Base-by-base conservation (phyloP, 2,329 filamentous ascomycete genomes). In the Xylariaceae sp. region DNA sequence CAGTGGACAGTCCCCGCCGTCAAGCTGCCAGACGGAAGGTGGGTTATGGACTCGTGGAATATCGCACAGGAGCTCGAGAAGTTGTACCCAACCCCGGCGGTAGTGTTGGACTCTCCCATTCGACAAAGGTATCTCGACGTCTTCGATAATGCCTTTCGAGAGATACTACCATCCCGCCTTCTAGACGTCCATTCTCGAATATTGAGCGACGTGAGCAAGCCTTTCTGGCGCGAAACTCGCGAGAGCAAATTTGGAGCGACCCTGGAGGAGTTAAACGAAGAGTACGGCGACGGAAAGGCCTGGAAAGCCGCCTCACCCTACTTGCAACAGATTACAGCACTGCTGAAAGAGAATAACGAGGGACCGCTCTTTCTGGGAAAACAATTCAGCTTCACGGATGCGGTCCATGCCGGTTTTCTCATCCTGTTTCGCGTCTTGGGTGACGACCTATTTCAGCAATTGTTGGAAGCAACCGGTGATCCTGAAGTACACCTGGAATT, bases 281-380 rank as follows among this genome's bases (percentile, higher is more conserved):
- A 77, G 40, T 61, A 73, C n/a, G 78, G 76, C 1, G 78, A 76
- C 1, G 77, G 81, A 7, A 54, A 68, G 26, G 74, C 73, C 0
- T 87, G 78, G 76, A 47, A 61, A n/a, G 67, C 67, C 0, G 77
- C 75, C 0, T 68, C 72, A 55, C 65, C 70, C 1, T 47, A 60
- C 2, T 26, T 78, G 6, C 60, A 62, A 5, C 66, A 72, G 46
- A 61, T 73, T 1, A 73, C 75, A 46, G 72, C 66, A 1, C 60
- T 83, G 52, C 63, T 88, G 59, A 76, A 77, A 61, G 78, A 83
- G 68, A 78, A 78, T 11, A 11, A 7, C 40, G 65, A 71, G 0
- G 86, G 86, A 0, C 80, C 81, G 0, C 88, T 81, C 65, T 81
- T 88, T 52, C 47, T 80, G 57, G 86, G 86, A 0, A 69, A 77